A percentile compares a stretch with the other conserved stretches of the same genome.
phyloP scores from a whole-genome alignment of 108 stramenopile genomes.

The Licmophora abbreviata region DNA sequence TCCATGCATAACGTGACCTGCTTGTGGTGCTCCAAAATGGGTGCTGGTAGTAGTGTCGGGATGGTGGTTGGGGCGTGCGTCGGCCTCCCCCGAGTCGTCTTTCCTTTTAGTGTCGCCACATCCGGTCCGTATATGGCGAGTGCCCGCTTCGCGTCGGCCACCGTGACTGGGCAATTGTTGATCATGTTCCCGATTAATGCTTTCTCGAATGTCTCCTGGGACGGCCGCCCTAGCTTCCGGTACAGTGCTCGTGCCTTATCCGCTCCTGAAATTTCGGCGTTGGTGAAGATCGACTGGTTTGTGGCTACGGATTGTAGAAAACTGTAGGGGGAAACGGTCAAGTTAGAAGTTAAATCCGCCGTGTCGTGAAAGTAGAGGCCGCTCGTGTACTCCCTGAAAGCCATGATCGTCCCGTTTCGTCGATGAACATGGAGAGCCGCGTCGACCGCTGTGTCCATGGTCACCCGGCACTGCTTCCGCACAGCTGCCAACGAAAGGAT shows the following conservation, averaged over 20 bases:
- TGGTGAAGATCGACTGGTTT: too few relatives aligned
- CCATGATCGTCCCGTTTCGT: too few relatives aligned
- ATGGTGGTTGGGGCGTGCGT: background rate
- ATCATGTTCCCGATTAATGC: conserved; percentile 1
- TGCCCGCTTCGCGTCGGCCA: conserved; percentile 15
- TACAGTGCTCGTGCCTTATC: conserved; percentile 11
- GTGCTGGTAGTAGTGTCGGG: background rate
- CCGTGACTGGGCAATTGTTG: conserved; percentile 23
- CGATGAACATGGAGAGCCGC: too few relatives aligned
- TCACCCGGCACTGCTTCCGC: conserved; percentile 7
- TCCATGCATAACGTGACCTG: conserved; percentile 21
- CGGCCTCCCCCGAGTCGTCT: conserved; percentile 4
- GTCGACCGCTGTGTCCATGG: conserved; percentile 12
- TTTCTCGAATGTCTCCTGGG: conserved; percentile 7
- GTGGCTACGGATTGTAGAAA: too few relatives aligned
- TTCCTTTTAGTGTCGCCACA: conserved; percentile 28
- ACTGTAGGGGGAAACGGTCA: too few relatives aligned
- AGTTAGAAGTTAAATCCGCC: too few relatives aligned
- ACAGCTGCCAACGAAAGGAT: conserved; percentile 22
- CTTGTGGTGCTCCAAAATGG: conserved; percentile 8
- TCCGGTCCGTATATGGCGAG: conserved; percentile 23
- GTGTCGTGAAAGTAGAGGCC: too few relatives aligned
- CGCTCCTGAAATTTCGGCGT: conserved; percentile 6
- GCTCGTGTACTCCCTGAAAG: too few relatives aligned
- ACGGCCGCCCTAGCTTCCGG: conserved; percentile 14